Base-by-base conservation (phyloP, 78 protist species). In the Dictyostelium discoideum region DNA sequence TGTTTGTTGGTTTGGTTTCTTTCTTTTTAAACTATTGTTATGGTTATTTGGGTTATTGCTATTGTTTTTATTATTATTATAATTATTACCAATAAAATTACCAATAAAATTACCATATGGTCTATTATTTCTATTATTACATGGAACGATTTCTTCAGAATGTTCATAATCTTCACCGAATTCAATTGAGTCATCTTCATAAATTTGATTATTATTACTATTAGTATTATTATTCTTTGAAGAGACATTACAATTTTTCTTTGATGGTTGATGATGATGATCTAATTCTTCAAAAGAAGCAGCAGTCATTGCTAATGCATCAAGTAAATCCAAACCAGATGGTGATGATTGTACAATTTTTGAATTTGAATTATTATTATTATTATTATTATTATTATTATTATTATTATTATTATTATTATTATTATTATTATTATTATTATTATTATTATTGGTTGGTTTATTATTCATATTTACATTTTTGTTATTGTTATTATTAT, bases 221-320 rank as follows among this genome's bases (percentile, higher is more conserved):
- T 32, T 32, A 32, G 0, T 32, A 32, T 32, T 32, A 20, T 39
- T 13, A 6, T 44, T 18, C 16, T 2, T 11, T 40, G 46, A 14
- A 79, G 20, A 22, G 50, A 0, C 24, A 54, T 13, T 1, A 18
- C n/a, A 13, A 29, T 32, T 3, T 46, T n/a, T 63, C 26, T 32
- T 84, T 84, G 77, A 20, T 16, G 11, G 37, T 4, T 32, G 37
- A 32, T 32, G 37, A 32, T 32, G 37, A 32, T 46, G 32, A 18
- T 44, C 76, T 8, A 26, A 16, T 48, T 81, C 85, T 39, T 48
- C 26, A 20, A 48, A 48, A 8, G 42, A 60, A 48, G 83, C 32
- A 0, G 93, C 93, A 80, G 93, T 88, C 79, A 80, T 65, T 67
- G 86, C 93, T 5, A 88, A 65, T 24, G 84, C 86, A 88, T 80